Conservation (phyloP, 139 green algal genomes). For the Ostreobium quekettii region DNA sequence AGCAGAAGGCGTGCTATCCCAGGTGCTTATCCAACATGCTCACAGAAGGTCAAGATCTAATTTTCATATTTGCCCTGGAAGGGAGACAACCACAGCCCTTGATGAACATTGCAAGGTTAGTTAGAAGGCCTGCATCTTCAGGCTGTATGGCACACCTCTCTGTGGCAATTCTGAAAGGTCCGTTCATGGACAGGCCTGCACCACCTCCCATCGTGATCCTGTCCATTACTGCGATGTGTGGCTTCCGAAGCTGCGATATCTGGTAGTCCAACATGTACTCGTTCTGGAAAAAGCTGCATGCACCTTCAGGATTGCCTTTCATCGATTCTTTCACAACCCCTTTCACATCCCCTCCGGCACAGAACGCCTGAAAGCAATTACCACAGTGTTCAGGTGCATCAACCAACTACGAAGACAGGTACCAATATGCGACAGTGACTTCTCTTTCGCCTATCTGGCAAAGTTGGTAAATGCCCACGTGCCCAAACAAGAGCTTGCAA, state of each 20-base stretch:
- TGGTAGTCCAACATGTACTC: conserved; percentile 45
- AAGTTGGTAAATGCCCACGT: not conserved
- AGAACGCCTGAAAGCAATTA: conserved; percentile 55
- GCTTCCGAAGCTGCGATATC: conserved; percentile 41
- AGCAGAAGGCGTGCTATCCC: too few relatives aligned
- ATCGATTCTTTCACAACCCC: conserved; percentile 33
- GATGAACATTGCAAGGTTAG: too few relatives aligned
- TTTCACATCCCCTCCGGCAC: conserved; percentile 79
- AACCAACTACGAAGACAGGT: not conserved
- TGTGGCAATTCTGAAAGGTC: conserved; percentile 77
- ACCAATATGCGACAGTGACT: not conserved
- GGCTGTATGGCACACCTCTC: conserved; percentile 47
- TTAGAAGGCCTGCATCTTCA: too few relatives aligned
- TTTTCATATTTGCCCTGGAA: too few relatives aligned
- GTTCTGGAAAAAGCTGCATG: conserved; percentile 39
- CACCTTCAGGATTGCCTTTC: conserved; percentile 15
- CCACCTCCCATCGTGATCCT: conserved; percentile 91
- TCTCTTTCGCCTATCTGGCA: not conserved
- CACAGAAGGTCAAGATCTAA: too few relatives aligned
- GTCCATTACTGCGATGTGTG: conserved; percentile 80
- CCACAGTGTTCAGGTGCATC: not conserved
- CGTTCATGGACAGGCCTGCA: conserved; percentile 77
- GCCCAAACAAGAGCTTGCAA: not conserved
- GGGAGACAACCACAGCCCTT: too few relatives aligned
- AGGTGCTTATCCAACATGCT: too few relatives aligned